Base-by-base conservation (phyloP, 208 protist species). In the Naegleria gruberi region DNA sequence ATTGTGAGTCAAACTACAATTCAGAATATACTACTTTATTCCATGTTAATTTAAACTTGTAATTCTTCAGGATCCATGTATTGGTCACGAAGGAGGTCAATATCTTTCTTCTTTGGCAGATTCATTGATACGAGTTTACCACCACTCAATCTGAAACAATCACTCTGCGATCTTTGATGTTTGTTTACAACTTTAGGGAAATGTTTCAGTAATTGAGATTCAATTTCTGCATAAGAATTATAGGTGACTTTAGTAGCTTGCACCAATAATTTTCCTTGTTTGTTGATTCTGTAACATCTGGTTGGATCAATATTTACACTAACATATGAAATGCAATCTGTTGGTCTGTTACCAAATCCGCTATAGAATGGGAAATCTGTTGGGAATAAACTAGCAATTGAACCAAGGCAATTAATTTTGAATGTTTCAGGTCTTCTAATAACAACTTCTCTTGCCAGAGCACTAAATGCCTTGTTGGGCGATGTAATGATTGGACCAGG, bases 261-360 rank as follows among this genome's bases (percentile, higher is more conserved):
- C 19, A 82, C 40, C 74, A 82, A 10, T 15, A 82, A 34, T 82
- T 84, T 44, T 30, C 51, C 51, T 82, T 82, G 34, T 30, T 41
- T 82, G 91, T 97, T 95, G 43, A 98, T 96, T 51, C 97, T 95
- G 84, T 97, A 97, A 47, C 97, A 96, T 86, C 94, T 94, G 90
- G 96, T 93, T 85, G 91, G 89, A n/a, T 94, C 93, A 45, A 98
- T 95, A 23, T 93, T 91, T 23, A 94, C 95, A 15, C 94, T 94
- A 40, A 92, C 91, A 93, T 98, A 98, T 91, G 95, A 95, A 57
- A 95, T 92, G n/a, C 95, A 92, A 90, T 98, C 96, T 87, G 93
- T 97, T 90, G 94, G 92, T 87, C 96, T 94, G 89, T 98, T 98
- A 34, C 96, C 96, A 89, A 97, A 98, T 0, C 96, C 96, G 17